Conservation (phyloP, 352 stramenopile genomes). For the Phytophthora pini region DNA sequence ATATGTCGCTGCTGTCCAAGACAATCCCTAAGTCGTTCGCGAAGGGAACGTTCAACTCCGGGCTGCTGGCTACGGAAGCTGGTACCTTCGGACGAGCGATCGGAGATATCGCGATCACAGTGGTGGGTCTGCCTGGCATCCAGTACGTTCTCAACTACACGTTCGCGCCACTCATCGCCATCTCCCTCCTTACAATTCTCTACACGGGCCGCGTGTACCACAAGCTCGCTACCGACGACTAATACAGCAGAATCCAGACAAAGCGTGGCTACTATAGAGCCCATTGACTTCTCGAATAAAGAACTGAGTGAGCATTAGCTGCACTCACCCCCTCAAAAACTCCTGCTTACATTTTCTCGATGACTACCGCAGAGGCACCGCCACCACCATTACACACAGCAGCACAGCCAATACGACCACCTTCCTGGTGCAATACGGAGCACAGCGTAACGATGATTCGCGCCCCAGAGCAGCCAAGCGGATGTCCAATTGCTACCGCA, state of each 20-base stretch:
- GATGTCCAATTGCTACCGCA: slow-evolving; percentile 68
- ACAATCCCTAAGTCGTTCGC: slow-evolving; percentile 94
- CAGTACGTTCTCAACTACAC: slow-evolving; percentile 89
- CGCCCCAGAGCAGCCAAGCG: slow-evolving; percentile 74
- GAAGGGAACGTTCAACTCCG: slow-evolving; percentile 95
- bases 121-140: slow-evolving; percentile 81
- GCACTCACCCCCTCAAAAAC: neutral
- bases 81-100: slow-evolving; percentile 91
- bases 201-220: slow-evolving; percentile 78
- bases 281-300: slow-evolving; percentile 26
- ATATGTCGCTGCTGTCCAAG: slow-evolving; percentile 94
- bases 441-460: slow-evolving; percentile 94
- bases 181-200: slow-evolving; percentile 63
- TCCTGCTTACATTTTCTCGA: slow-evolving; percentile 73
- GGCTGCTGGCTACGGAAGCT: slow-evolving; percentile 93
- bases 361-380: slow-evolving; percentile 94
- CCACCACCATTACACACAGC: slow-evolving; percentile 98
- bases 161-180: slow-evolving; percentile 69
- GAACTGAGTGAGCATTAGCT: slow-evolving; percentile 2
- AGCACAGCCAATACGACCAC: slow-evolving; percentile 90
- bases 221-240: slow-evolving; percentile 70
- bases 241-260: slow-evolving; percentile 12
- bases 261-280: slow-evolving; percentile 1
- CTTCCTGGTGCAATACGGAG: slow-evolving; percentile 92
- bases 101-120: slow-evolving; percentile 86